These are phyloP conservation scores for Volvox carteri DNA, from an alignment of 163 green algal genomes.

Conservation along the genomic window DNA sequence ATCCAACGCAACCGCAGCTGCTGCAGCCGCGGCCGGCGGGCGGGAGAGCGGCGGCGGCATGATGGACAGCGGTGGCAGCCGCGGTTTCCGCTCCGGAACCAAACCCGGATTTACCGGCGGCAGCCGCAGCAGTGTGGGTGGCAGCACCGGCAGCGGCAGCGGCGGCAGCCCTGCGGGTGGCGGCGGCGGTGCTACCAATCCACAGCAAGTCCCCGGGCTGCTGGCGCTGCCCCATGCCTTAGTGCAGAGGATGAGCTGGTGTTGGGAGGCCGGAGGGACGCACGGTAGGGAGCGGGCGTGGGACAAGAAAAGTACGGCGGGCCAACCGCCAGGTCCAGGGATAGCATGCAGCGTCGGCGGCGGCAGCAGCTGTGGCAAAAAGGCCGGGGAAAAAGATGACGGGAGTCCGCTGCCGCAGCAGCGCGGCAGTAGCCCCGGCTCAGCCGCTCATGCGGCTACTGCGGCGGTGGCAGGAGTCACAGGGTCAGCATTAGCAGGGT, in stretches of 20 bases:
- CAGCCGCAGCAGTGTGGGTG: not conserved
- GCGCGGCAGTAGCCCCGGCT: not conserved
- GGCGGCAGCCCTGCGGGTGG: not conserved
- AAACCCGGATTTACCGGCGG: not conserved
- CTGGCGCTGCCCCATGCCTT: not conserved
- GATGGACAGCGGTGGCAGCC: not conserved
- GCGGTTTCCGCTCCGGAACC: not conserved
- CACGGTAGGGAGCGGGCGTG: conserved; percentile 2
- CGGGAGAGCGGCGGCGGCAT: not conserved
- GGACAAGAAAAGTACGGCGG: not conserved
- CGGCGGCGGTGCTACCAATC: not conserved
- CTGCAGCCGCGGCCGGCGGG: too few species aligned
- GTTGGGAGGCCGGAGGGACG: not conserved
- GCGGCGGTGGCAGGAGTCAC: not conserved
- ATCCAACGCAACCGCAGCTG: too few species aligned
- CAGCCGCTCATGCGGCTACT: not conserved
- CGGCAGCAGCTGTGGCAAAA: too few species aligned
- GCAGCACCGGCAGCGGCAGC: not conserved
- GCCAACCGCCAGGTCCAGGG: not conserved
- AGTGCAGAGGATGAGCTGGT: not conserved
- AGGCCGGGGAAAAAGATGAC: too few species aligned
- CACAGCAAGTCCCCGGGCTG: conserved; percentile 8
- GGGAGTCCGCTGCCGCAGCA: not conserved
- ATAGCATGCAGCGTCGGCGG: not conserved
- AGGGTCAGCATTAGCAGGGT: not conserved